Evolutionary conservation across 805 yeast species (phyloP).

Genomic region (Henningerozyma blattae): DNA sequence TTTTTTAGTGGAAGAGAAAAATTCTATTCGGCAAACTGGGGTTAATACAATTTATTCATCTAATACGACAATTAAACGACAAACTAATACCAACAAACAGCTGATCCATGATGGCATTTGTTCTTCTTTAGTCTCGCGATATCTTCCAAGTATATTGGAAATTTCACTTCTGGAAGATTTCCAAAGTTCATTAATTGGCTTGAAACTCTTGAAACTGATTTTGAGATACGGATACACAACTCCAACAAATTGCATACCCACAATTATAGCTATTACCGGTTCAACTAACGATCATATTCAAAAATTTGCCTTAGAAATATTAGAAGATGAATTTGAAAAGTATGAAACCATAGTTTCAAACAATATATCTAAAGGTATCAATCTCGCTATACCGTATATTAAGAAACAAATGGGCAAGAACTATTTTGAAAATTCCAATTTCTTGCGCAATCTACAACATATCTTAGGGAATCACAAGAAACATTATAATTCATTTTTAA

Average conservation of each 20-base stretch:
- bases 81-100: constrained; percentile 26
- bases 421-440: constrained; percentile 7
- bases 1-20: constrained; percentile 42
- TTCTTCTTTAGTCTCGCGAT: constrained; percentile 58
- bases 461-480: constrained; percentile 10
- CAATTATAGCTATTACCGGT: constrained; percentile 57
- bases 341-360: constrained; percentile 63
- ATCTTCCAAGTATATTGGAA: constrained; percentile 35
- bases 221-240: constrained; percentile 60
- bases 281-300: constrained; percentile 34
- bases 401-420: constrained; percentile 1
- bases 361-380: constrained; percentile 52
- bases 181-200: constrained; percentile 37
- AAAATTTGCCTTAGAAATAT: constrained; percentile 39
- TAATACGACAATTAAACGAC: constrained; percentile 25
- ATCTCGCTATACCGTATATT: constrained; percentile 36
- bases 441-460: constrained; percentile 9
- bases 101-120: constrained; percentile 58
- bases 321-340: constrained; percentile 44
- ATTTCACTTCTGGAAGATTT: constrained; percentile 37
- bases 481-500: constrained; percentile 9
- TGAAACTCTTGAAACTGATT: constrained; percentile 42
- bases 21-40: constrained; percentile 31
- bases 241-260: constrained; percentile 58
- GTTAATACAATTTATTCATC: constrained; percentile 27